phyloP scores from a whole-genome alignment of 768 basidiomycete species.

The Mycena galopus region DNA sequence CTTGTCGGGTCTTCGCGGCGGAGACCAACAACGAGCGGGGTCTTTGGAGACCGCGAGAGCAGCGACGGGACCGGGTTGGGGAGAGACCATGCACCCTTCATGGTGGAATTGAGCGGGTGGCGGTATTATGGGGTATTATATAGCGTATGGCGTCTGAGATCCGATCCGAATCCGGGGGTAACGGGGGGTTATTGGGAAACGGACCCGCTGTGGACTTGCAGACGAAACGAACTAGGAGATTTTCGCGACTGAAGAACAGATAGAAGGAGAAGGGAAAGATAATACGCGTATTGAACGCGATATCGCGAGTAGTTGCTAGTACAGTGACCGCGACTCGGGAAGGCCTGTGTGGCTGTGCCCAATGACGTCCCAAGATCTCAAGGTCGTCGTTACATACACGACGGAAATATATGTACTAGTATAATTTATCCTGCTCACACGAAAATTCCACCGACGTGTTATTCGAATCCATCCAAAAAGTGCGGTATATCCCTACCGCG shows the following conservation, averaged over 20 bases:
- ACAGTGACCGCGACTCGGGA: too few relatives aligned
- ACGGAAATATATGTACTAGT: too few relatives aligned
- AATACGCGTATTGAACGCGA: not conserved
- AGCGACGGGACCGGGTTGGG: not conserved
- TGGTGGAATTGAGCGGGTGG: not conserved
- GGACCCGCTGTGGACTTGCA: too few relatives aligned
- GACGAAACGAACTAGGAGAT: not conserved
- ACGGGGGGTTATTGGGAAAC: not conserved
- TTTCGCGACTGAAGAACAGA: not conserved
- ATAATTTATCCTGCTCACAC: not conserved
- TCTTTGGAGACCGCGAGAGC: not conserved
- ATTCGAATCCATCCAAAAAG: conserved; percentile 5
- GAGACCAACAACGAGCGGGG: conserved; percentile 48
- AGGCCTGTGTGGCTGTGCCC: too few relatives aligned
- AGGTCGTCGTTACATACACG: too few relatives aligned
- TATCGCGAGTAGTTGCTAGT: too few relatives aligned
- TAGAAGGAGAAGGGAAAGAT: not conserved
- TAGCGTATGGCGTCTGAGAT: conserved; percentile 26
- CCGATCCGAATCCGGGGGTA: conserved; percentile 31
- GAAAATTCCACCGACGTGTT: not conserved
- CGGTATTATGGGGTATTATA: conserved; percentile 11
- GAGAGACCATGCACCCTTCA: conserved; percentile 12
- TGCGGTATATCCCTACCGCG: conserved; percentile 2
- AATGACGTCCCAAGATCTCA: too few relatives aligned
- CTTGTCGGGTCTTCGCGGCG: conserved; percentile 81